A percentile compares a stretch with the other conserved stretches of the same genome.
phyloP scores from a whole-genome alignment of 352 stramenopile genomes.

The Pythium diclinum region DNA sequence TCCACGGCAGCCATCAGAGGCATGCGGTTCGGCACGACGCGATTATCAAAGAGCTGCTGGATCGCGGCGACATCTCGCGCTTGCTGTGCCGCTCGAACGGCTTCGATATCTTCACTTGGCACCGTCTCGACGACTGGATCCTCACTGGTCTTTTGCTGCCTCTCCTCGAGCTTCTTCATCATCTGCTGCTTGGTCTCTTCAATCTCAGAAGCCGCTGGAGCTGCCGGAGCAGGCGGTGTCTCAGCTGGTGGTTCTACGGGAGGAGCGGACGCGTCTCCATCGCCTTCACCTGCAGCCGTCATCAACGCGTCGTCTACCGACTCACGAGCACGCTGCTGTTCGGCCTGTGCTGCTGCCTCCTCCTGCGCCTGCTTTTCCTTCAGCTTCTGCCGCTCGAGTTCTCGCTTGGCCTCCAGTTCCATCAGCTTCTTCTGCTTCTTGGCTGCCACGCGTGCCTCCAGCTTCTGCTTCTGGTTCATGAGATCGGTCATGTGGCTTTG shows the following conservation, averaged over 20 bases:
- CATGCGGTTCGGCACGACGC: slow-evolving; percentile 46
- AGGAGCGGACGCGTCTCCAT: slow-evolving; percentile 9
- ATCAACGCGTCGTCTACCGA: slow-evolving; percentile 26
- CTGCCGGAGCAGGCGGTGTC: not conserved
- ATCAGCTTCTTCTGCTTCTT: slow-evolving; percentile 78
- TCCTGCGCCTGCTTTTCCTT: slow-evolving; percentile 43
- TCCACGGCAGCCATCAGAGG: slow-evolving; percentile 54
- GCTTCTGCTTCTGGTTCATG: slow-evolving; percentile 58
- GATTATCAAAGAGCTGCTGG: slow-evolving; percentile 54
- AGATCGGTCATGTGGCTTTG: slow-evolving; percentile 59
- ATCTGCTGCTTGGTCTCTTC: slow-evolving; percentile 11
- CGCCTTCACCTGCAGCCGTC: not conserved
- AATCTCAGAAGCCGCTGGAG: slow-evolving; percentile 1
- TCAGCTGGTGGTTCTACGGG: not conserved
- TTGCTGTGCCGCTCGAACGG: slow-evolving; percentile 31
- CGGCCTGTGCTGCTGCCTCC: slow-evolving; percentile 32
- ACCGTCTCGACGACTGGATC: not conserved
- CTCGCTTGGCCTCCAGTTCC: slow-evolving; percentile 68
- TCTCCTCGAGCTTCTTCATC: slow-evolving; percentile 19
- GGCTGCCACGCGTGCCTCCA: slow-evolving; percentile 64
- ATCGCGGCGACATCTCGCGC: slow-evolving; percentile 44
- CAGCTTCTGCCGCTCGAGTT: slow-evolving; percentile 50
- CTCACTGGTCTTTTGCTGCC: not conserved
- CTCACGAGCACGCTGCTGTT: slow-evolving; percentile 31
- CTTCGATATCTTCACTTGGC: slow-evolving; percentile 9